Evolutionary conservation across 306 rosid species (phyloP).

Genomic region (Hylodesmum podocarpum): DNA sequence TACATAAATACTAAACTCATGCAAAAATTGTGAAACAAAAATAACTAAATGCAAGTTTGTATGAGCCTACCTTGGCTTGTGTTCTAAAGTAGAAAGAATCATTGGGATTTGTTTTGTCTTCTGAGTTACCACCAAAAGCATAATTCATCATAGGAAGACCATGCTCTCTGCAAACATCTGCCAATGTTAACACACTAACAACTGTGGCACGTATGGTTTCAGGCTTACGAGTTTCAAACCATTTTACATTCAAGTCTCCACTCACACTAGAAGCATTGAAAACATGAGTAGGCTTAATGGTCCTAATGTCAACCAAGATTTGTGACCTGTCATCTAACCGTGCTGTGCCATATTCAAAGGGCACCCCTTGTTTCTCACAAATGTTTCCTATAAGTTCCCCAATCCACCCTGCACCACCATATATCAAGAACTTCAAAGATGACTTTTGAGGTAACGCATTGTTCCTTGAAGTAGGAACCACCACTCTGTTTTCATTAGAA

Average conservation of each 20-base stretch:
- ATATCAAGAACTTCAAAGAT: slow-evolving; percentile 45
- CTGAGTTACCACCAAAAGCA: slow-evolving; percentile 24
- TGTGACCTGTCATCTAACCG: slow-evolving; percentile 35
- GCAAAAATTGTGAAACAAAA: background rate
- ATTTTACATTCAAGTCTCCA: slow-evolving; percentile 49
- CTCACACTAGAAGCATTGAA: slow-evolving; percentile 49
- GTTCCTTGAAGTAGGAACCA: slow-evolving; percentile 23
- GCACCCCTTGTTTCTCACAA: slow-evolving; percentile 48
- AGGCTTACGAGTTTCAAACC: slow-evolving; percentile 54
- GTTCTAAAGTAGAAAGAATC: slow-evolving; percentile 52
- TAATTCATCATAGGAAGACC: slow-evolving; percentile 34
- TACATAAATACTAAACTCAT: background rate
- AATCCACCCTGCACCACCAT: slow-evolving; percentile 48
- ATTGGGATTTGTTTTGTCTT: slow-evolving; percentile 35
- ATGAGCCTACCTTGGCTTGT: slow-evolving; percentile 45
- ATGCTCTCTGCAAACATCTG: slow-evolving; percentile 30
- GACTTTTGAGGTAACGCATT: background rate
- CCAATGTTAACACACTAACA: slow-evolving; percentile 39
- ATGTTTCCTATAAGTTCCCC: slow-evolving; percentile 31
- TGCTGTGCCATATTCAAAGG: slow-evolving; percentile 40
- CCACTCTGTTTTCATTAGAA: slow-evolving; percentile 5
- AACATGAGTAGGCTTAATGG: slow-evolving; percentile 52
- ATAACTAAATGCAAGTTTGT: background rate
- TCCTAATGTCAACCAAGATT: slow-evolving; percentile 35
- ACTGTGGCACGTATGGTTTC: slow-evolving; percentile 39